Percentiles rank a stretch among this genome's conserved stretches.
phyloP scores from a whole-genome alignment of 2,329 filamentous ascomycete species.

The Nigrospora osmanthi region DNA sequence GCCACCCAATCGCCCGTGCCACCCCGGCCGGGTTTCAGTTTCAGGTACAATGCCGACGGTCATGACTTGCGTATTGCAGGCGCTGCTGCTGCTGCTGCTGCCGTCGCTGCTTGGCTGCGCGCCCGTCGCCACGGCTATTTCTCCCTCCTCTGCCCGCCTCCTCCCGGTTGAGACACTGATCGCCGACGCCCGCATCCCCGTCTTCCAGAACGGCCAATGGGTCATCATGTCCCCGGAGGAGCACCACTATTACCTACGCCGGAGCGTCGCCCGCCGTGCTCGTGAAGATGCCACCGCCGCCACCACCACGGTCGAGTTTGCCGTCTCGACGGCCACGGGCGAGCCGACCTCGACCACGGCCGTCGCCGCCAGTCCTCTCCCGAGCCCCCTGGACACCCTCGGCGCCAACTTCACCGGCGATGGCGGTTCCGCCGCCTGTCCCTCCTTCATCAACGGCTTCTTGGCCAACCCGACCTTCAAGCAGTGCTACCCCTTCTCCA shows the following conservation, averaged over 20 bases:
- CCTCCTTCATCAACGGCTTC: conserved; percentile 60
- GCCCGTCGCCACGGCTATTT: conserved; percentile 15
- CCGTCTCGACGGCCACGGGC: conserved; percentile 19
- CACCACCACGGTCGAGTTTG: conserved; percentile 22
- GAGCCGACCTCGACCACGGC: conserved; percentile 15
- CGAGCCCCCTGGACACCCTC: conserved; percentile 60
- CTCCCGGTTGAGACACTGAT: conserved; percentile 22
- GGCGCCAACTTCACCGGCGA: conserved; percentile 51
- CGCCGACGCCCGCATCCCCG: conserved; percentile 26
- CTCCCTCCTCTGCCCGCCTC: conserved; percentile 12
- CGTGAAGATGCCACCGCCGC: conserved; percentile 9
- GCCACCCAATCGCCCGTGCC: too few relatives aligned
- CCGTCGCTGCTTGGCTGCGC: conserved; percentile 16
- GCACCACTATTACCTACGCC: conserved; percentile 17
- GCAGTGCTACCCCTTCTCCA: conserved; percentile 73
- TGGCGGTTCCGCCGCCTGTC: conserved; percentile 44
- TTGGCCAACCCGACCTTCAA: conserved; percentile 60
- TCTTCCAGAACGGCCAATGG: conserved; percentile 26
- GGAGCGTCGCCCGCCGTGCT: neutral
- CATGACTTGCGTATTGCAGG: too few relatives aligned
- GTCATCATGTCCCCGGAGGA: conserved; percentile 26
- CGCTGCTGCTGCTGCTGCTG: neutral
- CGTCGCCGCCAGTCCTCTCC: conserved; percentile 36
- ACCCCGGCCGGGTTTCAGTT: too few relatives aligned
- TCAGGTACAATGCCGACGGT: too few relatives aligned